Base-by-base conservation (phyloP, 129 eudicot species). In the Logfia minima region DNA sequence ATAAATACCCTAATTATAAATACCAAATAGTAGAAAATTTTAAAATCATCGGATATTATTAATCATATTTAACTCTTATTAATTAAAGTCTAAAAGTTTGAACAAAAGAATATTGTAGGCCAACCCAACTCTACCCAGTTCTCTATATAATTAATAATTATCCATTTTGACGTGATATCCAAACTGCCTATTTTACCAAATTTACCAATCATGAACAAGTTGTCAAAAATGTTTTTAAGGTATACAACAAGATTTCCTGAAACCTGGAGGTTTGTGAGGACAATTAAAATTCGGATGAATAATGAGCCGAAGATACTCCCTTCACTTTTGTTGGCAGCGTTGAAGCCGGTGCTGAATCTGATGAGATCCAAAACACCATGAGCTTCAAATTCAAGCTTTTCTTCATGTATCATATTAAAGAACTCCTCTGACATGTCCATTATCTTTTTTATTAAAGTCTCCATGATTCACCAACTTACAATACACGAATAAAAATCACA, bases 401-500 rank as follows among this genome's bases (percentile, higher is more conserved):
- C 67, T 29, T 23, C 67, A 2, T 61, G 18, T 24, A 7, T 14
- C 67, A 61, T 26, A 7, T 11, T 61, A 34, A 61, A 61, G 23
- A 61, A 61, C 67, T 61, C 67, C 16, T 24, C 6, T 61, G 67
- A 61, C 18, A 4, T n/a, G 31, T 61, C n/a, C n/a, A 61, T 22
- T 3, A 61, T 61, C 3, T 61, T 29, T 24, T 61, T 10, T 2
- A 23, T 22, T 18, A 61, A 10, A 24, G 6, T 61, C 67, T 61
- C 34, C 67, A 24, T 61, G 67, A 24, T 61, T 61, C n/a, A 61
- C 67, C 67, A 61, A 29, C 67, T 61, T 61, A 22, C 67, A 1
- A 61, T 8, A 61, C 4, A 10, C 16, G 32, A 0, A 10, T 10
- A 8, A 0, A 10, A 61, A 61, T 22, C 31, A 0, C 11, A 18